phyloP scores from a whole-genome alignment of 176 grass and related monocot species.

The Hyparrhenia diplandra region DNA sequence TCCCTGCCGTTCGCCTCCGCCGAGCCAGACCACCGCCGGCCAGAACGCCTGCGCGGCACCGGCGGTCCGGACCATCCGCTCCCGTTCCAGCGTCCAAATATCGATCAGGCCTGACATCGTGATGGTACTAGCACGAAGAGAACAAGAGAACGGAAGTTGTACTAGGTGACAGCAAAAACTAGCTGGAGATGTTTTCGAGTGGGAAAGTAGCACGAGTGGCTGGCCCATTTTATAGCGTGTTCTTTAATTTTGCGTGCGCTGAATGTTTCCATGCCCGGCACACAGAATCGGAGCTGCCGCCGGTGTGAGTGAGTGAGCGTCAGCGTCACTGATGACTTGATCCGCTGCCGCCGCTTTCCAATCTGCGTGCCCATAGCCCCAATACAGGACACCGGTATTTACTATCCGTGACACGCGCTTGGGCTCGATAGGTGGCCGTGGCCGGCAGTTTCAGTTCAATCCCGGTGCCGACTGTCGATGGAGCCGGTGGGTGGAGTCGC shows the following conservation, averaged over 20 bases:
- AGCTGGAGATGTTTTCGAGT: background rate
- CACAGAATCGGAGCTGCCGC: slow-evolving; percentile 30
- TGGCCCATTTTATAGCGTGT: background rate
- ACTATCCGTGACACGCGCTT: background rate
- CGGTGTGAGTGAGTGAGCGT: background rate
- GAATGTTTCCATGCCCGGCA: slow-evolving; percentile 16
- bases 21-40: slow-evolving; percentile 9
- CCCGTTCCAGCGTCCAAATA: slow-evolving; percentile 57
- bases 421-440: background rate
- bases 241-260: too few species aligned
- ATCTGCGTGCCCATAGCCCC: background rate
- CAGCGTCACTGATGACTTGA: background rate
- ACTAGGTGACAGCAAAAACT: background rate
- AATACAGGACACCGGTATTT: slow-evolving; percentile 4
- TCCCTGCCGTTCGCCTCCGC: background rate
- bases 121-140: background rate
- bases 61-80: slow-evolving; percentile 32
- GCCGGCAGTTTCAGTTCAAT: background rate
- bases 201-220: background rate
- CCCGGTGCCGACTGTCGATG: background rate
- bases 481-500: slow-evolving; percentile 18
- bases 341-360: background rate
- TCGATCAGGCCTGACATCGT: slow-evolving; percentile 71
- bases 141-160: background rate
- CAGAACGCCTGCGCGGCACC: slow-evolving; percentile 13